A percentile compares a stretch with the other conserved stretches of the same genome.
These are phyloP conservation scores for Fagopyrum homotropicum DNA, from an alignment of 148 eudicot genomes.

Conservation along the genomic window DNA sequence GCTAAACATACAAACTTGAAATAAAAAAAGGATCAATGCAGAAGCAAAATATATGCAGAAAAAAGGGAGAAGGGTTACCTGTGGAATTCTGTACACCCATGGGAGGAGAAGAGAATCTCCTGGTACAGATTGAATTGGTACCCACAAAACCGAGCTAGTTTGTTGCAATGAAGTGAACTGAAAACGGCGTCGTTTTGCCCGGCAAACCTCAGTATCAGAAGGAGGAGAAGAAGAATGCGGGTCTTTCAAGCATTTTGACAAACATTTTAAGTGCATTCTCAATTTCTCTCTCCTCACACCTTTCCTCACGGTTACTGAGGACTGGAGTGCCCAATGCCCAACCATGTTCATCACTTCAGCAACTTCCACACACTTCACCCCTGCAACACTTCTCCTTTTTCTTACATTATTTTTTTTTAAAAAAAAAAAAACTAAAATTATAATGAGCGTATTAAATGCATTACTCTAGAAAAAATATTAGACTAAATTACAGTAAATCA, in stretches of 20 bases:
- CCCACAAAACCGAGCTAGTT: conserved; percentile 5
- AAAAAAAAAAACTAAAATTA: not conserved
- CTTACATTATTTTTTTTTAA: not conserved
- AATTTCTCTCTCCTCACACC: not conserved
- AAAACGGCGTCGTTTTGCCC: conserved; percentile 1
- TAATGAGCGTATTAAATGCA: not conserved
- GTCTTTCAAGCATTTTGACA: conserved; percentile 9
- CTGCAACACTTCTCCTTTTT: not conserved
- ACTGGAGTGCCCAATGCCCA: conserved; percentile 4
- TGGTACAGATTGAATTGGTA: not conserved
- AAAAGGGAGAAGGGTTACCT: not conserved
- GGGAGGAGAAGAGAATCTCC: not conserved
- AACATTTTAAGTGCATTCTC: not conserved
- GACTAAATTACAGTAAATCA: not conserved
- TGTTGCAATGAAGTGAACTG: not conserved
- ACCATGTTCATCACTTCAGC: not conserved
- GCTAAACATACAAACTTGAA: no score
- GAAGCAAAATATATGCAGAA: not conserved
- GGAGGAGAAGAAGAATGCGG: not conserved
- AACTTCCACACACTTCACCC: not conserved
- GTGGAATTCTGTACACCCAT: not conserved
- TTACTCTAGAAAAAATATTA: not conserved
- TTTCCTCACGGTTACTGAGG: not conserved
- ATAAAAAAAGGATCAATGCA: not conserved
- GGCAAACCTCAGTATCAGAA: not conserved